Conservation (phyloP, 225 moss, liverwort and hornwort species). For the Neckera pumila region DNA sequence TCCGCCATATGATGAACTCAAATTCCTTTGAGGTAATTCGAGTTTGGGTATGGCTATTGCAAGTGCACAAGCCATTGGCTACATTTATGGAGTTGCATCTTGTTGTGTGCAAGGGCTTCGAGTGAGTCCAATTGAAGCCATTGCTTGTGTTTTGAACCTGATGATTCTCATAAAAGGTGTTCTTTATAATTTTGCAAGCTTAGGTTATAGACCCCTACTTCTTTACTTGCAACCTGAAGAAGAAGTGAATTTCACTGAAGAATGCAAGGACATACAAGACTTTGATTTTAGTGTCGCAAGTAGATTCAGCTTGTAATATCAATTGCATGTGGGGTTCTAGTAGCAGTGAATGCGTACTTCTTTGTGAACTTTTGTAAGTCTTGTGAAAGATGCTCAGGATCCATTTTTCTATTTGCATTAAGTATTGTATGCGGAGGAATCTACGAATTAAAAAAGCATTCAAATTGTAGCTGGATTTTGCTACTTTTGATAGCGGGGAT, state of each 20-base stretch:
- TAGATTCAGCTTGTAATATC: accelerated
- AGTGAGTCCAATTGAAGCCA: background rate
- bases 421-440: background rate
- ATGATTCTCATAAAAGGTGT: background rate
- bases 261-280: background rate
- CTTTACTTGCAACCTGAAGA: background rate
- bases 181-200: background rate
- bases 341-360: background rate
- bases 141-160: background rate
- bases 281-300: accelerated
- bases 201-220: background rate
- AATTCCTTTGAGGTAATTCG: background rate
- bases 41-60: background rate
- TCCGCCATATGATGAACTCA: background rate
- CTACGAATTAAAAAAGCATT: no score
- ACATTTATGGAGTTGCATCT: background rate
- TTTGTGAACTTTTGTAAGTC: background rate
- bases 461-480: no score
- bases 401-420: background rate
- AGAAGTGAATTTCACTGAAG: background rate
- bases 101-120: background rate
- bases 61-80: background rate
- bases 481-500: no score
- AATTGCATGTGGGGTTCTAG: background rate
- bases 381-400: background rate